Conservation (phyloP, 768 basidiomycete genomes). For the Amanita exitialis region DNA sequence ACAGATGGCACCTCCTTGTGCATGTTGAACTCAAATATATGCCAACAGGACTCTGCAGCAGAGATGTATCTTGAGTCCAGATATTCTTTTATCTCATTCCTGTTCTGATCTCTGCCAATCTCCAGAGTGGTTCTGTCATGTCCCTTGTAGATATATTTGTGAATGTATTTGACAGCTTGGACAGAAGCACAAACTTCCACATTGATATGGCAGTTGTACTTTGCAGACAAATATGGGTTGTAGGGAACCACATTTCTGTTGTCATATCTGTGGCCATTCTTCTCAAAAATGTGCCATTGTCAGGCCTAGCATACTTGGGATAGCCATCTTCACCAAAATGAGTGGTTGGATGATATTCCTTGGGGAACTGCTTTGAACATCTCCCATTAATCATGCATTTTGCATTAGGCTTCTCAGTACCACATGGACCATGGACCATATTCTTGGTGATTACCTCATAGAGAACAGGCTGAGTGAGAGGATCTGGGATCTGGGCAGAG, state of each 20-base stretch:
- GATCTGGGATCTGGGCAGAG: slow-evolving; percentile 28
- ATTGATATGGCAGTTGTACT: slow-evolving; percentile 40
- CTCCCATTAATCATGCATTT: too few relatives aligned
- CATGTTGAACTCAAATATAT: slow-evolving; percentile 20
- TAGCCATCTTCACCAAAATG: too few relatives aligned
- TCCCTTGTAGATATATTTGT: slow-evolving; percentile 44
- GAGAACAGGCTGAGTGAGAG: slow-evolving; percentile 13
- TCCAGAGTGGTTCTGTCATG: slow-evolving; percentile 27
- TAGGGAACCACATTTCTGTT: slow-evolving; percentile 36
- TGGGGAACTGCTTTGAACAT: too few relatives aligned
- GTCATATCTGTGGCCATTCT: slow-evolving; percentile 8
- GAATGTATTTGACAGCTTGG: slow-evolving; percentile 31
- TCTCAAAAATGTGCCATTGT: background rate
- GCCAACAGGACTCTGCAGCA: too few relatives aligned
- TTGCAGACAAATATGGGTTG: slow-evolving; percentile 20
- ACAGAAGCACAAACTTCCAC: slow-evolving; percentile 30
- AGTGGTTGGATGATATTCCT: too few relatives aligned
- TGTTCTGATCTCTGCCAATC: slow-evolving; percentile 14
- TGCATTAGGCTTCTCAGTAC: too few relatives aligned
- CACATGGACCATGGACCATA: too few relatives aligned
- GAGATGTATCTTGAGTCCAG: slow-evolving; percentile 27
- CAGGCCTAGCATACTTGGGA: too few relatives aligned
- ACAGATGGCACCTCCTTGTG: slow-evolving; percentile 30
- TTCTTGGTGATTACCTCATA: background rate
- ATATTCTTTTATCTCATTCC: slow-evolving; percentile 25